These are phyloP conservation scores for Lumnitzera littorea DNA, from an alignment of 345 rosid genomes.

Conservation along the genomic window DNA sequence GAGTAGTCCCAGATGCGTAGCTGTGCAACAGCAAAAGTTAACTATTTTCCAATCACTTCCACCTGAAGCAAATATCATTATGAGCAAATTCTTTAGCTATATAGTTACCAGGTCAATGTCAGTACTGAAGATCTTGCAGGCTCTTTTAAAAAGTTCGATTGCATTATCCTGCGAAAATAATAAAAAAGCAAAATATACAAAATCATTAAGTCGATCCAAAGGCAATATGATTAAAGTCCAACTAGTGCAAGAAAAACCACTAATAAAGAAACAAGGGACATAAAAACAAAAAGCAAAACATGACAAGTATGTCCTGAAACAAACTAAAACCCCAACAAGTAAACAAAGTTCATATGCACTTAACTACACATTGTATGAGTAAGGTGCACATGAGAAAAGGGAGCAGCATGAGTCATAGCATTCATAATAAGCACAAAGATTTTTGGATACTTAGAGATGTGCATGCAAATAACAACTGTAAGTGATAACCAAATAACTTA, in stretches of 20 bases:
- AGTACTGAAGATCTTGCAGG: conserved; percentile 82
- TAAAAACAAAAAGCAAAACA: too few species aligned
- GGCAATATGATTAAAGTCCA: background rate
- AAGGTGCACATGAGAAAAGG: too few species aligned
- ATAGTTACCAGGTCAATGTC: conserved; percentile 74
- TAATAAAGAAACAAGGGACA: background rate
- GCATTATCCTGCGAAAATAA: conserved; percentile 61
- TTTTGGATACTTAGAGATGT: too few species aligned
- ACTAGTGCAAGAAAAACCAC: background rate
- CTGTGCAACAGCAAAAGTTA: conserved; percentile 40
- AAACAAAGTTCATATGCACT: too few species aligned
- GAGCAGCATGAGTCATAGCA: too few species aligned
- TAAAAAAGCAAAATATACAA: background rate
- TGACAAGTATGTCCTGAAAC: too few species aligned
- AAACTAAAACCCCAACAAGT: too few species aligned
- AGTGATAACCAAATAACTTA: too few species aligned
- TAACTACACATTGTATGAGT: too few species aligned
- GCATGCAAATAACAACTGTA: too few species aligned
- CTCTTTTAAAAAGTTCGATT: conserved; percentile 83
- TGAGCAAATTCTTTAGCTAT: conserved; percentile 4
- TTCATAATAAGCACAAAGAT: too few species aligned
- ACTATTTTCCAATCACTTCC: conserved; percentile 7
- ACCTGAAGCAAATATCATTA: conserved; percentile 5
- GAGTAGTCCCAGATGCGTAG: conserved; percentile 91
- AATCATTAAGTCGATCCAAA: conserved; percentile 4